Evolutionary conservation across 2,329 filamentous ascomycete genomes (phyloP).

Genomic region (Fusarium nisikadoi): DNA sequence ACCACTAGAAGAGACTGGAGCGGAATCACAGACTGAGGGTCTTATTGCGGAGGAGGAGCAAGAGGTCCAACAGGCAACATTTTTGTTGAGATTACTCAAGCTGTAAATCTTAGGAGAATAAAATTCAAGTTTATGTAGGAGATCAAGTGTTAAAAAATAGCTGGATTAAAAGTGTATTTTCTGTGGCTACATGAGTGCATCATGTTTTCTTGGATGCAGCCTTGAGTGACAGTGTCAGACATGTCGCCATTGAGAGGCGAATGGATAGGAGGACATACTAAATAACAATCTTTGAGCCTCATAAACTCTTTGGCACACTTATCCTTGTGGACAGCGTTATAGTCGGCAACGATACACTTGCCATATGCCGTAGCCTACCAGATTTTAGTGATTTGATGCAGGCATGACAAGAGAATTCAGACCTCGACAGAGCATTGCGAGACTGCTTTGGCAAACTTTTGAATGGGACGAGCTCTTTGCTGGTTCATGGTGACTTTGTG

Average conservation of each 20-base stretch:
- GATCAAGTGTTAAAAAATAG: slow-evolving; percentile 13
- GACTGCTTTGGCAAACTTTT: slow-evolving; percentile 64
- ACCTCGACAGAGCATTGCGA: slow-evolving; percentile 68
- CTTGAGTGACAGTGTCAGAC: slow-evolving; percentile 29
- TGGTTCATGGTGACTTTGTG: slow-evolving; percentile 38
- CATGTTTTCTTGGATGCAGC: slow-evolving; percentile 45
- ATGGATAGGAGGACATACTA: slow-evolving; percentile 66
- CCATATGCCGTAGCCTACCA: slow-evolving; percentile 83
- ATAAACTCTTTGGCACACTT: slow-evolving; percentile 90
- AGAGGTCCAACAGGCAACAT: slow-evolving; percentile 84
- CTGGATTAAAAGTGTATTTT: slow-evolving; percentile 14
- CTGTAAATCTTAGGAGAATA: slow-evolving; percentile 59
- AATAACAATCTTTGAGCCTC: slow-evolving; percentile 84
- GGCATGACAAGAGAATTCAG: slow-evolving; percentile 18
- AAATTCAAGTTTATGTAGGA: slow-evolving; percentile 7
- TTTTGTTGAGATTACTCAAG: slow-evolving; percentile 80
- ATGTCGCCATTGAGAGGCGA: background rate
- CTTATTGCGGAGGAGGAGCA: slow-evolving; percentile 86
- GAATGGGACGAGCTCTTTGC: slow-evolving; percentile 58
- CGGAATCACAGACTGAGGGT: slow-evolving; percentile 36
- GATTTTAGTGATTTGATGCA: slow-evolving; percentile 2
- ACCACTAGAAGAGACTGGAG: slow-evolving; percentile 68
- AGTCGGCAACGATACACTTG: slow-evolving; percentile 90
- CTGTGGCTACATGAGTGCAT: background rate
- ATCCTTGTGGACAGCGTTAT: slow-evolving; percentile 89